Base-by-base conservation (phyloP, 331 rosid genomes). In the Quercus phellos region DNA sequence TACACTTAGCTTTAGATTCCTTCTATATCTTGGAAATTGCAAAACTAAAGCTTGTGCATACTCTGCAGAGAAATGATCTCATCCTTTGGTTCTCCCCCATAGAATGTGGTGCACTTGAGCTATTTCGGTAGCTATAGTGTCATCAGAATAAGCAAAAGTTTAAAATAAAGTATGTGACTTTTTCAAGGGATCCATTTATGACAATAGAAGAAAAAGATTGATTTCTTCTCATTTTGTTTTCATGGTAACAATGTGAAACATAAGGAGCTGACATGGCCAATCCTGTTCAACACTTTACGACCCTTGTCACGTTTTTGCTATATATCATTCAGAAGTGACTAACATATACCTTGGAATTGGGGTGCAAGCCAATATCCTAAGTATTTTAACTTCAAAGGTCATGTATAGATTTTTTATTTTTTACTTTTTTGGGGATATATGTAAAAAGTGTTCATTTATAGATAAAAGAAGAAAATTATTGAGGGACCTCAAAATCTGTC, bases 401-500 rank as follows among this genome's bases (percentile, higher is more conserved):
- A 35, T 11, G 29, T 24, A 38, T 30, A 32, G 42, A 51, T 3
- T 2, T 38, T 38, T 38, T 38, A 8, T 38, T 8, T 38, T 38
- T 38, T 38, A 3, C 13, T 10, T 2, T 46, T 13, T 46, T 46
- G 4, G 16, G 53, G 26, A 24, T 24, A 24, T 12, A 46, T 10
- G 53, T 2, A 46, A 46, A 46, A 46, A 3, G 53, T 46, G 53
- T 10, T 46, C 53, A 46, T 46, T 27, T 51, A 38, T 30, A 32
- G 27, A 51, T 9, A 30, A 55, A 30, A 58, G 43, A 27, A 32
- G 12, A 9, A 68, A 9, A 2, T 68, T 27, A 13, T 21, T 1
- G 16, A 51, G 73, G 54, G 38, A 80, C 72, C 32, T 58, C 58
- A 12, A 32, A n/a, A 72, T 78, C 34, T 29, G 73, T 72, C 73